Evolutionary conservation across 202 grass and related monocot genomes (phyloP), one percentile per base, ranked within the genome.

Genomic region (Hordeum pubiflorum): DNA sequence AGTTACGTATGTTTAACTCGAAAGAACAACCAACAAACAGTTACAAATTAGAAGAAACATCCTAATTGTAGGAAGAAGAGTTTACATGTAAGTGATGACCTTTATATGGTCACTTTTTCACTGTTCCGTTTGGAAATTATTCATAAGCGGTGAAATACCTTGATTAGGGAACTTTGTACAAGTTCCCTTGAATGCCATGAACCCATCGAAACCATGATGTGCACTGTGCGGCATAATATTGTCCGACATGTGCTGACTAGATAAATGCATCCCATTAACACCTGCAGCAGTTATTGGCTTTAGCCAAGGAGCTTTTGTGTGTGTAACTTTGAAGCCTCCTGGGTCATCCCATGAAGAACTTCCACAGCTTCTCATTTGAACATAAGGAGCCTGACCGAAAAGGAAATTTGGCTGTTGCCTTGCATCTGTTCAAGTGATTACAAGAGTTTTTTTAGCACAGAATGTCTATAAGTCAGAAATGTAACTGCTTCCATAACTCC

Each of bases 281-380:
- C 79, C 76, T 52, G 43, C 63, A 75, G 57, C 60, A 79, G 75
- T 85, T 13, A 44, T 63, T 62, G 88, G 85, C 36, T 83, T 96
- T 70, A 93, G 84, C 90, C 90, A 93, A 85, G 81, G 48, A 56
- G 55, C 86, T 86, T 97, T 93, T 69, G 77, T 83, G 68, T 89
- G 82, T 41, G 89, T 70, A 65, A 91, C 83, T 68, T 84, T 93
- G 68, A 91, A 93, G 87, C 84, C 79, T 73, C 59, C 87, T 31
- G 80, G 34, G 55, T 74, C 77, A 74, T 91, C 93, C 93, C 93
- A 97, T 32, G 69, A 81, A 88, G 90, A 81, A 83, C 46, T 85
- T 81, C 71, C 72, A 71, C 10, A 50, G 39, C 65, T 86, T 78
- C 89, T 91, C 82, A 89, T 90, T 58, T 87, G 81, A 78, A 73